These are phyloP conservation scores for Scleroderma citrinum DNA, from an alignment of 768 basidiomycete genomes.

Conservation along the genomic window DNA sequence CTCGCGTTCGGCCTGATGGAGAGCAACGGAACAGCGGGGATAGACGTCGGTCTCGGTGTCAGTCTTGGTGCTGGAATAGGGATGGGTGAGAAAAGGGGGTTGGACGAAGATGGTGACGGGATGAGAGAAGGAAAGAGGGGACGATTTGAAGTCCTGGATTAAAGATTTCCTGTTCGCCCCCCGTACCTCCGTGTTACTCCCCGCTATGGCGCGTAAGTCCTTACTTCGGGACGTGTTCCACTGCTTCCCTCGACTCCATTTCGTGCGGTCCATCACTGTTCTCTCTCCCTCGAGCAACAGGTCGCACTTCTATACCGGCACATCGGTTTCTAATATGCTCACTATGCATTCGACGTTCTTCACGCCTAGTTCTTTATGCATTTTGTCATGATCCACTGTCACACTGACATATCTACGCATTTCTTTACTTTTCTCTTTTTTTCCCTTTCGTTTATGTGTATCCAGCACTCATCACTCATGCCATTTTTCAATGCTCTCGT, in stretches of 20 bases:
- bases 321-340: neutral
- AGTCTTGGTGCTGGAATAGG: too few species aligned
- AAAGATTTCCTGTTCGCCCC: conserved; percentile 9
- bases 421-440: conserved; percentile 1
- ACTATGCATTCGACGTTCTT: too few species aligned
- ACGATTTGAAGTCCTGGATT: conserved; percentile 58
- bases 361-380: too few species aligned
- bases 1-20: conserved; percentile 15
- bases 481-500: conserved; percentile 1
- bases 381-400: conserved; percentile 3
- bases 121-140: conserved; percentile 48
- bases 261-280: neutral
- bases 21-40: neutral
- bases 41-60: conserved; percentile 8
- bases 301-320: too few species aligned
- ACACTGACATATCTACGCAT: neutral
- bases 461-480: neutral
- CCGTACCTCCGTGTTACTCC: neutral
- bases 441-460: neutral
- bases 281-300: too few species aligned
- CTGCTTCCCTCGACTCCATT: neutral
- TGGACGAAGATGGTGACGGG: conserved; percentile 34
- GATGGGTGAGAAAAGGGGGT: conserved; percentile 32
- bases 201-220: neutral
- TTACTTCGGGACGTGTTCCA: neutral